A percentile compares a stretch with the other conserved stretches of the same genome.
These are phyloP conservation scores for Corrigiola litoralis DNA, from an alignment of 179 eudicot genomes.

Conservation along the genomic window DNA sequence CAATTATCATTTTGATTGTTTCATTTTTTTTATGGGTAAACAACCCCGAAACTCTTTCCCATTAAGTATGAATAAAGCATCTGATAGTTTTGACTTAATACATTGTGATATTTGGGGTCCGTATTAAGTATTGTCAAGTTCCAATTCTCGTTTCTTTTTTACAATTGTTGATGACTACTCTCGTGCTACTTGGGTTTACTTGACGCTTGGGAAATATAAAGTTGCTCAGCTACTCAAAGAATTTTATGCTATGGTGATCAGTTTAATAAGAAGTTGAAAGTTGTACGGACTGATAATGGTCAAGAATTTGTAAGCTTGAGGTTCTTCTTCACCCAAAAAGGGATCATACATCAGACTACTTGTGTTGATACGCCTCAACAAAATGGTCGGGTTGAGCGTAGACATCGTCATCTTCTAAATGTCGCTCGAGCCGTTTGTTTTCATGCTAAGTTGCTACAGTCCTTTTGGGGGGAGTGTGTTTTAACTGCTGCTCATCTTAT, in stretches of 20 bases:
- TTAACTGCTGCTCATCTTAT: no score
- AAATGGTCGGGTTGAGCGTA: background rate
- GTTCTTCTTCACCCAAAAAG: background rate
- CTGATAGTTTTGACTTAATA: background rate
- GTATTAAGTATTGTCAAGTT: background rate
- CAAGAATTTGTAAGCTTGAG: background rate
- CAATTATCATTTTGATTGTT: background rate
- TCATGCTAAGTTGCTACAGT: background rate
- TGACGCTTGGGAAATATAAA: background rate
- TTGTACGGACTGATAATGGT: background rate
- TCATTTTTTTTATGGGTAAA: background rate
- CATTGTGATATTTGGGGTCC: no score
- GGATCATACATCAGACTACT: background rate
- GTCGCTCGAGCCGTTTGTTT: background rate
- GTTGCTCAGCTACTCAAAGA: background rate
- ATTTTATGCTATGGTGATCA: background rate
- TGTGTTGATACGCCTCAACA: background rate
- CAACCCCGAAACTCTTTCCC: background rate
- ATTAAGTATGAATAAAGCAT: background rate
- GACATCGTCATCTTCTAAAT: background rate
- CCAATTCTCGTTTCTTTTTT: background rate
- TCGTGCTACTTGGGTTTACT: background rate
- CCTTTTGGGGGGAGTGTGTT: no score
- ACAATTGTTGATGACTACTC: slow-evolving; percentile 5
- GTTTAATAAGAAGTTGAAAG: background rate